Evolutionary conservation across 2,329 filamentous ascomycete species (phyloP).

Genomic region (Scedosporium boydii): DNA sequence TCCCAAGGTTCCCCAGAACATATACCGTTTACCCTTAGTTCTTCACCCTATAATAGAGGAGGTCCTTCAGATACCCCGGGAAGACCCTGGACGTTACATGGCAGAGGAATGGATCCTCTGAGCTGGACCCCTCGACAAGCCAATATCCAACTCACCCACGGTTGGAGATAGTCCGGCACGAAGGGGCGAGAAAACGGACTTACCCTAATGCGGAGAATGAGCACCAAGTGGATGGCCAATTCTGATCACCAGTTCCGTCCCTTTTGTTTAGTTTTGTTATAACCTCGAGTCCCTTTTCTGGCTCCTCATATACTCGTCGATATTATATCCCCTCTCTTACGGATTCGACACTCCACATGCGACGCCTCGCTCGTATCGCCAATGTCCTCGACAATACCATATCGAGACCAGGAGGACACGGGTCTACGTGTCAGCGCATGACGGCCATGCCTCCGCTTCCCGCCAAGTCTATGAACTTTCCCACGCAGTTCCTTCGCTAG

Average conservation of each 20-base stretch:
- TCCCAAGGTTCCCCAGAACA: not conserved
- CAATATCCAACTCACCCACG: not conserved
- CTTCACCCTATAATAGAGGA: not conserved
- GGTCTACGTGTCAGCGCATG: not conserved
- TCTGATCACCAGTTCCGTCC: not conserved
- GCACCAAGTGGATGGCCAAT: not conserved
- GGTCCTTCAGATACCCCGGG: not conserved
- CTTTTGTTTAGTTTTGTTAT: not conserved
- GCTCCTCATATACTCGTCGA: not conserved
- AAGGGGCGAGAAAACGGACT: not conserved
- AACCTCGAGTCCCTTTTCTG: not conserved
- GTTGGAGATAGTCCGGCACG: not conserved
- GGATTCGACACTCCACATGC: not conserved
- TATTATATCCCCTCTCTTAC: not conserved
- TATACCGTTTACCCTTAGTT: not conserved
- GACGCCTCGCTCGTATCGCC: not conserved
- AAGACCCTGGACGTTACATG: constrained; percentile 6
- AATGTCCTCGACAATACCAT: not conserved
- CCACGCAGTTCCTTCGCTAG: not conserved
- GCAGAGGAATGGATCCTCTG: not conserved
- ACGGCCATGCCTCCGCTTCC: not conserved
- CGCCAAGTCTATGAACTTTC: not conserved
- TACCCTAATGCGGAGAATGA: not conserved
- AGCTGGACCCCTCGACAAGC: not conserved
- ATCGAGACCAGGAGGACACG: not conserved